phyloP scores from a whole-genome alignment of 805 yeast species.

The Yarrowia bubula region DNA sequence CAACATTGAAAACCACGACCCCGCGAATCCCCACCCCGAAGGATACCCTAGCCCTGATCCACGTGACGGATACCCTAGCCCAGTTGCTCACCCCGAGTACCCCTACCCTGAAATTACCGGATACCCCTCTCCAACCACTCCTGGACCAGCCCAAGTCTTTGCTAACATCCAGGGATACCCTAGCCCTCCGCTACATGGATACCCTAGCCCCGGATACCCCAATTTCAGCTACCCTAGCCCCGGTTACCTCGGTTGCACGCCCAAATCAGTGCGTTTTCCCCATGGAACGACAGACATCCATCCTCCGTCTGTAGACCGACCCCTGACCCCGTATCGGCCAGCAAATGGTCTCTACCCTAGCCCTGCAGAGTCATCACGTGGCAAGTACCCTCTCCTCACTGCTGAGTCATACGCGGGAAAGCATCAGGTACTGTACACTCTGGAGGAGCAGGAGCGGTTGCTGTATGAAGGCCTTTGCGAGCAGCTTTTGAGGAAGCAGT shows the following conservation, averaged over 20 bases:
- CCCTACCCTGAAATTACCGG: too few species aligned
- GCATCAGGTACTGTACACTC: neutral
- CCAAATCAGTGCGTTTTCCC: neutral
- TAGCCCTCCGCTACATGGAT: too few species aligned
- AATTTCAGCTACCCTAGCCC: neutral
- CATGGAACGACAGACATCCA: neutral
- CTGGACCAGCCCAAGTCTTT: too few species aligned
- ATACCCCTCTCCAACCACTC: too few species aligned
- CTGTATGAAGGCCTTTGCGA: conserved; percentile 2
- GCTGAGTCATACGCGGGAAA: neutral
- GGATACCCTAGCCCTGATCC: neutral
- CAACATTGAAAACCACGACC: neutral
- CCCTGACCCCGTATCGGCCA: neutral
- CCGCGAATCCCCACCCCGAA: neutral
- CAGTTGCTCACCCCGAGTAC: too few species aligned
- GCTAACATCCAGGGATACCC: too few species aligned
- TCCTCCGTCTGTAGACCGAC: neutral
- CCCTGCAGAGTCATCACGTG: neutral
- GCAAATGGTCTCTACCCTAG: neutral
- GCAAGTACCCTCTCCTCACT: neutral
- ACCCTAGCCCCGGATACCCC: too few species aligned
- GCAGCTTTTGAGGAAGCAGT: neutral
- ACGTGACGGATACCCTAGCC: neutral
- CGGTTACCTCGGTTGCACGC: neutral
- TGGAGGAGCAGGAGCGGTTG: neutral